Conservation (phyloP, 2,329 filamentous ascomycete genomes). For the Fusarium nanum region DNA sequence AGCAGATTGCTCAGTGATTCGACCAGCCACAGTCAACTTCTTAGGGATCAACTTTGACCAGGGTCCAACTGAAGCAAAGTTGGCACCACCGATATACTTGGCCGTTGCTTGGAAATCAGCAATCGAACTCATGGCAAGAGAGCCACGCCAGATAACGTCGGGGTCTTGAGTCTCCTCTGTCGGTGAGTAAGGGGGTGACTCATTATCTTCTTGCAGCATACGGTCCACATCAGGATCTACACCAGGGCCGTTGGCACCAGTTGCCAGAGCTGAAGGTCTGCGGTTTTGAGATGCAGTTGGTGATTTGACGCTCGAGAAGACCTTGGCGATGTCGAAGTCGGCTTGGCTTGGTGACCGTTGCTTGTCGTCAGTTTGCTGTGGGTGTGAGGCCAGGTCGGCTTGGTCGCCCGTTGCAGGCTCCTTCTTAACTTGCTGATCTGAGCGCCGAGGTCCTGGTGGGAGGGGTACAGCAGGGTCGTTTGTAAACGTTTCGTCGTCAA, state of each 20-base stretch:
- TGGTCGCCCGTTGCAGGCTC: constrained; percentile 48
- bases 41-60: constrained; percentile 83
- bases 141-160: constrained; percentile 81
- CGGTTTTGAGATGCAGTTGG: constrained; percentile 66
- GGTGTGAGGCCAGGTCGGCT: constrained; percentile 43
- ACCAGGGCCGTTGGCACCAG: constrained; percentile 66
- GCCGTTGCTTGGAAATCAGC: constrained; percentile 82
- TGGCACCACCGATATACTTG: constrained; percentile 85
- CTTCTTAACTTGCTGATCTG: constrained; percentile 50
- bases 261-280: constrained; percentile 61
- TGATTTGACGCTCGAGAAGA: constrained; percentile 85
- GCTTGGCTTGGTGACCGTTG: constrained; percentile 64
- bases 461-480: constrained; percentile 51
- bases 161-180: constrained; percentile 76
- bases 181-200: constrained; percentile 85
- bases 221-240: constrained; percentile 92
- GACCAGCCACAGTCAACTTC: constrained; percentile 76
- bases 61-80: constrained; percentile 71
- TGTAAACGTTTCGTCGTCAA: constrained; percentile 77
- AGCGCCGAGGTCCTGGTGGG: constrained; percentile 38
- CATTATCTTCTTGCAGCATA: constrained; percentile 82
- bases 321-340: constrained; percentile 85
- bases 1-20: constrained; percentile 84
- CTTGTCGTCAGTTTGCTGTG: constrained; percentile 58
- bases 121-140: constrained; percentile 79